Conservation (phyloP, 495 filamentous ascomycete species). For the Astrocystis sublimbata region DNA sequence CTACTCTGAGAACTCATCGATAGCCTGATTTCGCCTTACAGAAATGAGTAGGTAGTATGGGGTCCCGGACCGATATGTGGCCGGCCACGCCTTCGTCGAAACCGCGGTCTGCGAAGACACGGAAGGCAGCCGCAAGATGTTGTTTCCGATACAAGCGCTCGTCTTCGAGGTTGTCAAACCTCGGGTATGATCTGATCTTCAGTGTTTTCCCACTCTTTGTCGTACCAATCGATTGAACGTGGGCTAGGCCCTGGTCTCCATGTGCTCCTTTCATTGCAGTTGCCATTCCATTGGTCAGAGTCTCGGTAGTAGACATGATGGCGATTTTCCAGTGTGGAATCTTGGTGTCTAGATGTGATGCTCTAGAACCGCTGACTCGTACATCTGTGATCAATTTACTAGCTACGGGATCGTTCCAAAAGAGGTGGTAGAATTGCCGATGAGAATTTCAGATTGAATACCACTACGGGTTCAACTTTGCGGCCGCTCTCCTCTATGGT, state of each 20-base stretch:
- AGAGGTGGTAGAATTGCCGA: background rate
- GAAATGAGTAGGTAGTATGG: conserved; percentile 52
- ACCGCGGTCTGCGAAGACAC: conserved; percentile 67
- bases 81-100: conserved; percentile 72
- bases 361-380: background rate
- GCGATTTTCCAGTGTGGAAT: background rate
- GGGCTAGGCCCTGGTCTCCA: conserved; percentile 20
- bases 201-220: conserved; percentile 43
- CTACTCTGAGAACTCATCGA: background rate
- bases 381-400: too few relatives aligned
- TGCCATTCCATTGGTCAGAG: conserved; percentile 3
- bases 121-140: conserved; percentile 71
- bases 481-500: background rate
- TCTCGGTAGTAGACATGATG: conserved; percentile 13
- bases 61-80: conserved; percentile 51
- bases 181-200: conserved; percentile 57
- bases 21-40: conserved; percentile 26
- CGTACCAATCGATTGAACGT: conserved; percentile 35
- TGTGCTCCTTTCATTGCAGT: conserved; percentile 3
- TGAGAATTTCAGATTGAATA: background rate
- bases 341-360: background rate
- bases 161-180: conserved; percentile 58
- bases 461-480: conserved; percentile 1
- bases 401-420: too few relatives aligned
- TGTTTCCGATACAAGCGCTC: conserved; percentile 70